Percentiles rank a stretch among this genome's conserved stretches.
Evolutionary conservation across 2,329 filamentous ascomycete species (phyloP).

Genomic region (Pestalotiopsis sp.): DNA sequence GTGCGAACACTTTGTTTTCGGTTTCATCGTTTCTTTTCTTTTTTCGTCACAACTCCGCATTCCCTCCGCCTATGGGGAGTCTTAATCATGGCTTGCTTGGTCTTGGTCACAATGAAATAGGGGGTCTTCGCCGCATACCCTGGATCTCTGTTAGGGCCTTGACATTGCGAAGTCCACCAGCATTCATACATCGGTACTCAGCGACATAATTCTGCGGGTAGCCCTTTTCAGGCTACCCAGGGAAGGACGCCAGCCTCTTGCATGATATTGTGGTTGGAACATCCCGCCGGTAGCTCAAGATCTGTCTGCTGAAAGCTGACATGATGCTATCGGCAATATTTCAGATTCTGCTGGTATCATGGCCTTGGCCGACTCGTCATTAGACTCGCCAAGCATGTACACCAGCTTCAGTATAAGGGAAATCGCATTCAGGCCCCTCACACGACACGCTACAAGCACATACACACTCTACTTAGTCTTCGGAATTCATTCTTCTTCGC

Average conservation of each 20-base stretch:
- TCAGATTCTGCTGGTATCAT: no score
- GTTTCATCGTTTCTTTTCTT: conserved; percentile 13
- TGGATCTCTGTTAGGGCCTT: not conserved
- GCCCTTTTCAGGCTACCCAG: not conserved
- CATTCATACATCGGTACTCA: not conserved
- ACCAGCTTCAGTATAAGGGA: not conserved
- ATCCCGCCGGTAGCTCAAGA: no score
- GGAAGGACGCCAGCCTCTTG: not conserved
- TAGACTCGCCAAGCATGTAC: not conserved
- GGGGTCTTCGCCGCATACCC: not conserved
- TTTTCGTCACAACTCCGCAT: not conserved
- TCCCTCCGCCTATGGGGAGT: not conserved
- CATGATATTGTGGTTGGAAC: not conserved
- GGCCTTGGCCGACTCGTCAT: no score
- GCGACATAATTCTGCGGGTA: not conserved
- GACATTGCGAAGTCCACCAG: not conserved
- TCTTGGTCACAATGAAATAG: not conserved
- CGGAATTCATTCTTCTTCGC: not conserved
- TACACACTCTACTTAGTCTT: not conserved
- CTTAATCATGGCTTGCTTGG: not conserved
- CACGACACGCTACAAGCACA: not conserved
- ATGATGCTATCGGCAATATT: no score
- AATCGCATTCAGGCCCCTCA: not conserved
- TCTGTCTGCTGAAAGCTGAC: no score
- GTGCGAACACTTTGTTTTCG: conserved; percentile 9